Base-by-base conservation (phyloP, 2,329 filamentous ascomycete species). In the Trichoderma atroviride region DNA sequence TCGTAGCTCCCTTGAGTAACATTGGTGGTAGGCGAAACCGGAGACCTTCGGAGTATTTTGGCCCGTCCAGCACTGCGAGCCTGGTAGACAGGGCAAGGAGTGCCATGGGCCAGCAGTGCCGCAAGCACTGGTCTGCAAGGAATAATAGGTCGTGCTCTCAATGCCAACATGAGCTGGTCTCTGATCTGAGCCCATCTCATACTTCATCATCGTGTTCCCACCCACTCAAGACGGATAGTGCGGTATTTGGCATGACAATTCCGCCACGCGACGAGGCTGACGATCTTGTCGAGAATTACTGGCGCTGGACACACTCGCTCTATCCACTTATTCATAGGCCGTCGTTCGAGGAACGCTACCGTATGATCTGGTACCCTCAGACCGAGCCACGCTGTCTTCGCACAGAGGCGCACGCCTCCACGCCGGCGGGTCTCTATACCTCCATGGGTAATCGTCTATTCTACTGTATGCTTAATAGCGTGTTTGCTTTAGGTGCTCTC, bases 401-500 rank as follows among this genome's bases (percentile, higher is more conserved):
- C 37, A 33, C 13, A 22, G 55, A 35, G 19, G 55, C 16, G 16
- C 16, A 4, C 29, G 29, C 29, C 19, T 11, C 29, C 3, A 13
- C 5, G 9, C n/a, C 55, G 7, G 31, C 55, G 2, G 55, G n/a
- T 35, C 31, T 33, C 4, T 57, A 61, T 33, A 9, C 16, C 19
- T n/a, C 37, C 19, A 50, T 31, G 27, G 19, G 40, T 16, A 40
- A 61, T 22, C 59, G 40, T 14, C 27, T 61, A n/a, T 61, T 61
- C 13, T 50, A 61, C 59, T 61, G 59, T 19, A 47, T 61, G 59
- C 40, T 61, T 27, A 61, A 61, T 29, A 50, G 27, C 7, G 59
- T 61, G 16, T 61, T 61, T 61, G 59, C 59, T 5, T n/a, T 61
- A 10, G 59, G 59, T 33, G 59, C 59, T n/a, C 59, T 61, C 40